These are phyloP conservation scores for Gamarada debralockiae DNA, from an alignment of 495 filamentous ascomycete genomes.

Conservation along the genomic window DNA sequence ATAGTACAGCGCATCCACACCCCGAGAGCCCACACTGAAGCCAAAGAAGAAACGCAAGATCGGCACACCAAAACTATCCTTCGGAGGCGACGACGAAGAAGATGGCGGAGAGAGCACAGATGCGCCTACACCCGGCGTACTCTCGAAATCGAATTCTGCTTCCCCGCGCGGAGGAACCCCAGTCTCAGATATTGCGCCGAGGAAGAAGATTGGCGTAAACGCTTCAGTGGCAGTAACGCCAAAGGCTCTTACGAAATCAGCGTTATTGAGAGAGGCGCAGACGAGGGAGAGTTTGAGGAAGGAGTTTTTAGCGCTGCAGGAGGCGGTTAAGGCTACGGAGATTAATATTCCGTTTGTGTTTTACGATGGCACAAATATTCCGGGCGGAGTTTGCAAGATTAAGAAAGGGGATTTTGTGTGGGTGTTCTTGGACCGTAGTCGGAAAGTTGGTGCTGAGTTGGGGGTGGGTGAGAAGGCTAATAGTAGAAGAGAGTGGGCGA, in stretches of 20 bases:
- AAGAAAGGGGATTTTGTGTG: constrained; percentile 92
- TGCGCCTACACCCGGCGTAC: constrained; percentile 1
- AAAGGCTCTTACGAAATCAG: constrained; percentile 80
- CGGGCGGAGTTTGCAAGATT: constrained; percentile 72
- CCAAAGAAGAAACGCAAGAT: constrained; percentile 69
- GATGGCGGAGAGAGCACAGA: constrained; percentile 26
- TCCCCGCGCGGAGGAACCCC: constrained; percentile 29
- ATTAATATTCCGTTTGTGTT: constrained; percentile 95
- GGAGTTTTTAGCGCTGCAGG: constrained; percentile 80
- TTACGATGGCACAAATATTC: constrained; percentile 96
- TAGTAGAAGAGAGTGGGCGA: constrained; percentile 80
- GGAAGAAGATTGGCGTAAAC: constrained; percentile 59
- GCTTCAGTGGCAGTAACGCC: constrained; percentile 63
- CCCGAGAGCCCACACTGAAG: constrained; percentile 33
- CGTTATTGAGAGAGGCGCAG: constrained; percentile 74
- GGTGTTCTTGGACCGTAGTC: constrained; percentile 85
- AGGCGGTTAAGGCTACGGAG: constrained; percentile 83
- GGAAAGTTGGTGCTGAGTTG: constrained; percentile 83
- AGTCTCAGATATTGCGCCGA: constrained; percentile 34
- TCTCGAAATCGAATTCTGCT: constrained; percentile 7
- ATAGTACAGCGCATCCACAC: constrained; percentile 45
- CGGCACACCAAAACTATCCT: constrained; percentile 65
- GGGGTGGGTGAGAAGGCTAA: constrained; percentile 62
- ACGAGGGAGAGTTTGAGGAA: constrained; percentile 78
- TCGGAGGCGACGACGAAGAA: constrained; percentile 56